A percentile compares a stretch with the other conserved stretches of the same genome.
These are phyloP conservation scores for Boletellus ananiceps DNA, from an alignment of 768 basidiomycete species.

Conservation along the genomic window DNA sequence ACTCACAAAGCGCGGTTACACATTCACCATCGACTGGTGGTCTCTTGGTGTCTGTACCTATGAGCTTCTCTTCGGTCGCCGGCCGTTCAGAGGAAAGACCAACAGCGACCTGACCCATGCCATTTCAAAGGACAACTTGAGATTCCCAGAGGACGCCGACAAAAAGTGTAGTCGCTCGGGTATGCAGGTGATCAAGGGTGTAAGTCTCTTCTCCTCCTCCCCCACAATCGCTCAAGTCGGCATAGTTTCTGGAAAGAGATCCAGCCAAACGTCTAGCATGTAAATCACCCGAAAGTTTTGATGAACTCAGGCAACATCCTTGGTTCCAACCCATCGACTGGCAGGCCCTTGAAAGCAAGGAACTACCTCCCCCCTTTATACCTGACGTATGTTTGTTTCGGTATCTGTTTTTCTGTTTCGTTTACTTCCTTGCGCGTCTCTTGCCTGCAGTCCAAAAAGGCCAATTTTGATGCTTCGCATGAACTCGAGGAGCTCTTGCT, in stretches of 20 bases:
- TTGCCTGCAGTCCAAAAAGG: conserved; percentile 83
- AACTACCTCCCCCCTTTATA: conserved; percentile 74
- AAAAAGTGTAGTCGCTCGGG: conserved; percentile 73
- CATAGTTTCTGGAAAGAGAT: conserved; percentile 85
- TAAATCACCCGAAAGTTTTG: conserved; percentile 74
- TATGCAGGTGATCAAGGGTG: conserved; percentile 74
- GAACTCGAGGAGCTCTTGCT: conserved; percentile 93
- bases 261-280: conserved; percentile 76
- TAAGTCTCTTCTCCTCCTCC: conserved; percentile 38
- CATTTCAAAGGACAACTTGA: conserved; percentile 81
- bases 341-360: conserved; percentile 76
- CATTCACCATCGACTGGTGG: conserved; percentile 95
- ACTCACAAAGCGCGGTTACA: conserved; percentile 89
- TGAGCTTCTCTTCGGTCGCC: conserved; percentile 86
- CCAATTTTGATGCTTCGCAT: conserved; percentile 98
- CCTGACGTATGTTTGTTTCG: conserved; percentile 63
- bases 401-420: conserved; percentile 4
- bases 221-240: conserved; percentile 10
- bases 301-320: conserved; percentile 70
- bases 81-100: conserved; percentile 90
- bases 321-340: conserved; percentile 93
- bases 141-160: conserved; percentile 88
- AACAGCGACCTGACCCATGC: conserved; percentile 91
- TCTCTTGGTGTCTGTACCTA: conserved; percentile 91
- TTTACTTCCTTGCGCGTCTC: conserved; percentile 4